Percentiles rank a stretch among this genome's conserved stretches.
phyloP scores from a whole-genome alignment of 176 grass and related monocot genomes.

The Triticum turgidum region DNA sequence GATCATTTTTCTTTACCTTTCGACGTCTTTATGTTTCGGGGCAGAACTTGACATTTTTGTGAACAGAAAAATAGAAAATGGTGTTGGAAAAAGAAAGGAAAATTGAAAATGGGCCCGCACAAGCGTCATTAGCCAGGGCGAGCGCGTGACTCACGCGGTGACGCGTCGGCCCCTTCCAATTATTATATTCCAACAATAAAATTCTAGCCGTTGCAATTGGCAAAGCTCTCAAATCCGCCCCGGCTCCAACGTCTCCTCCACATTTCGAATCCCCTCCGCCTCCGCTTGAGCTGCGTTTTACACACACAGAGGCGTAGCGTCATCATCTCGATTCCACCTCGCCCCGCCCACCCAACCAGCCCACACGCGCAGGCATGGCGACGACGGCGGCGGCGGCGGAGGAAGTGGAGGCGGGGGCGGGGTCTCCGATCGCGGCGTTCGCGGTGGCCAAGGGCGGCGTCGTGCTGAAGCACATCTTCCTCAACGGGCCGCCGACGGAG shows the following conservation, averaged over 20 bases:
- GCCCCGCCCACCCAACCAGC: background rate
- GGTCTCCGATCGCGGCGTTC: constrained; percentile 55
- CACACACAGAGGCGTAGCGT: background rate
- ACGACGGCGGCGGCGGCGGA: background rate
- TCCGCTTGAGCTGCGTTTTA: background rate
- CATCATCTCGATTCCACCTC: background rate
- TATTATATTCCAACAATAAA: background rate
- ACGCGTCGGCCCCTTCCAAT: background rate
- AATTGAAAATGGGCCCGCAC: background rate
- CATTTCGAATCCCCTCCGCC: background rate
- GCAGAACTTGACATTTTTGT: too few relatives aligned
- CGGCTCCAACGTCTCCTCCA: constrained; percentile 18
- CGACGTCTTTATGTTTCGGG: too few relatives aligned
- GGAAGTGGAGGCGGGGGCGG: constrained; percentile 14
- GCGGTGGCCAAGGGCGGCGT: constrained; percentile 67
- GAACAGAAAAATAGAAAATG: too few relatives aligned
- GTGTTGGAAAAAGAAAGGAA: background rate
- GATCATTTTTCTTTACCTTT: too few relatives aligned
- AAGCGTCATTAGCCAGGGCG: background rate
- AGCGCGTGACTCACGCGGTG: background rate
- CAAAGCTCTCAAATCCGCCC: constrained; percentile 2
- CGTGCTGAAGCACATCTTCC: constrained; percentile 79
- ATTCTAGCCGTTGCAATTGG: constrained; percentile 19
- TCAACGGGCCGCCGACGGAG: constrained; percentile 46
- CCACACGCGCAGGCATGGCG: constrained; percentile 6